phyloP scores from a whole-genome alignment of 495 filamentous ascomycete genomes.

The Penicillium silybi region DNA sequence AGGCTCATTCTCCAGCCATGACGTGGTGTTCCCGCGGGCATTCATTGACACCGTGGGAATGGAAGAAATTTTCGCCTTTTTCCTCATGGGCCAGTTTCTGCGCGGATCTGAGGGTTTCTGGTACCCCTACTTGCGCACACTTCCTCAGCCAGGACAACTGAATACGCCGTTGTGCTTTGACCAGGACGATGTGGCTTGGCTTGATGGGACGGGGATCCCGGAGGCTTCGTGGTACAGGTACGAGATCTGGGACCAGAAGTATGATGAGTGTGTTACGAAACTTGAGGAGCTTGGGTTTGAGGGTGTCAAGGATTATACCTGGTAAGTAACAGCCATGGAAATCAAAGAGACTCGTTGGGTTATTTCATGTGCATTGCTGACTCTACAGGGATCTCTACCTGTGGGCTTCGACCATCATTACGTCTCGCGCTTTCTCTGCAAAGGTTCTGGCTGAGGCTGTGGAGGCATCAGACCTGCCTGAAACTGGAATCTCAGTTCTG shows the following conservation, averaged over 20 bases:
- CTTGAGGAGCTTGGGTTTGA: slow-evolving; percentile 36
- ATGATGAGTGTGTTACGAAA: slow-evolving; percentile 33
- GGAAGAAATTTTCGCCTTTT: slow-evolving; percentile 45
- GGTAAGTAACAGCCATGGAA: slow-evolving; percentile 28
- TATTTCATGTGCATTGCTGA: slow-evolving; percentile 7
- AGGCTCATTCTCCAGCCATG: slow-evolving; percentile 32
- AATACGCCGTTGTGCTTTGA: slow-evolving; percentile 57
- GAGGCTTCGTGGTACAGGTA: slow-evolving; percentile 42
- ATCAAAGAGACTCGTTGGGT: background rate
- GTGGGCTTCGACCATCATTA: slow-evolving; percentile 62
- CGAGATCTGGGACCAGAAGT: slow-evolving; percentile 47
- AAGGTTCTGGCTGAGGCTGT: slow-evolving; percentile 42
- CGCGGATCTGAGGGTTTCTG: slow-evolving; percentile 50
- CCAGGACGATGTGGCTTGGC: slow-evolving; percentile 52
- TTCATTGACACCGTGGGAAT: slow-evolving; percentile 36
- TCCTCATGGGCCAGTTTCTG: slow-evolving; percentile 56
- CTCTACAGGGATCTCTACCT: slow-evolving; percentile 54
- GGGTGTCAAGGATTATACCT: slow-evolving; percentile 35
- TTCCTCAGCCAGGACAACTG: slow-evolving; percentile 52
- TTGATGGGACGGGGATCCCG: slow-evolving; percentile 57
- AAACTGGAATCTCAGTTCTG: slow-evolving; percentile 48
- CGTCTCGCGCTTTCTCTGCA: slow-evolving; percentile 52
- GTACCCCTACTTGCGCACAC: slow-evolving; percentile 56
- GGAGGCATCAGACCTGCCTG: slow-evolving; percentile 25
- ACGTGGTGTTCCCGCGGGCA: slow-evolving; percentile 27